Conservation (phyloP, 176 grass and related monocot species). For the Avena insularis region DNA sequence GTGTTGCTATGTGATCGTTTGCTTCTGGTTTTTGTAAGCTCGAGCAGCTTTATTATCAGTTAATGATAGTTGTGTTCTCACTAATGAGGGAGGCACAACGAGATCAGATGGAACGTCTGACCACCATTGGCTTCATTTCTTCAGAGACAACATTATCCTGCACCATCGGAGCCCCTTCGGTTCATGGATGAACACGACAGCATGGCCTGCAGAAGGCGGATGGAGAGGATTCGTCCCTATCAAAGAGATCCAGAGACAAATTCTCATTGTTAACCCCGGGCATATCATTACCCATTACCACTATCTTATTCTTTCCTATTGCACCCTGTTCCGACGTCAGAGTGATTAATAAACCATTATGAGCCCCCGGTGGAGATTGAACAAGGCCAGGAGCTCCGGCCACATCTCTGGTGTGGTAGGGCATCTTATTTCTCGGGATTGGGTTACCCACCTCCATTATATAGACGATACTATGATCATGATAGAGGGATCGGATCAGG, state of each 20-base stretch:
- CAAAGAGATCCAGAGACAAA: background rate
- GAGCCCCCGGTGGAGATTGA: too few species aligned
- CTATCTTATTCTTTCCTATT: too few species aligned
- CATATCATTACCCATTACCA: too few species aligned
- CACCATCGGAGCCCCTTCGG: background rate
- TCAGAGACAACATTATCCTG: background rate
- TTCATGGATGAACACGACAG: background rate
- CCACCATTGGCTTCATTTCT: background rate
- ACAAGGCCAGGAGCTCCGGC: too few species aligned
- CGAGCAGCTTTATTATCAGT: background rate
- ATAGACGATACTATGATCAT: too few species aligned
- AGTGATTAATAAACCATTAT: too few species aligned
- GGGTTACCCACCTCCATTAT: too few species aligned
- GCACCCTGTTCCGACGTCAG: too few species aligned
- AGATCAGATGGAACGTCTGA: background rate
- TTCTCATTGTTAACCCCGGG: background rate
- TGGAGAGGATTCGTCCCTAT: background rate
- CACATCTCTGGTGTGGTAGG: too few species aligned
- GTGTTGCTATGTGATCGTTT: constrained; percentile 37
- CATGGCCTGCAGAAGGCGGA: background rate
- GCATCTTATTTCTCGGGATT: too few species aligned
- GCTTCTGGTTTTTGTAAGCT: constrained; percentile 10
- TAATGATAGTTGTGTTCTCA: background rate
- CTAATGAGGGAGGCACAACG: background rate
- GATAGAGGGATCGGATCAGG: too few species aligned